These are phyloP conservation scores for Puccinia coronata DNA, from an alignment of 1,284 basidiomycete genomes.

Conservation along the genomic window DNA sequence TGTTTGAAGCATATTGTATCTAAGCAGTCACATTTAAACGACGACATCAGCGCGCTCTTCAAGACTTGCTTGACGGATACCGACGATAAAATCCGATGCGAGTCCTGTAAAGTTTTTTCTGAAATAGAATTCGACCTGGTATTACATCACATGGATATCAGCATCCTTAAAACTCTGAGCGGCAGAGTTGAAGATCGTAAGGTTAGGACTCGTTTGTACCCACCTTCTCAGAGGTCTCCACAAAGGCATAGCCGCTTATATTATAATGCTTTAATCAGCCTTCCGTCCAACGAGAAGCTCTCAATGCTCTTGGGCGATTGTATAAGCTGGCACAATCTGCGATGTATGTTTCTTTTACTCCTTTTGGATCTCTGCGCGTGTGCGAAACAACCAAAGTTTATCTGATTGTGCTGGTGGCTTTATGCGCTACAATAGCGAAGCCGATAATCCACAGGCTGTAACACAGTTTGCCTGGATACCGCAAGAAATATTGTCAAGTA, in stretches of 20 bases:
- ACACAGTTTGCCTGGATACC: conserved; percentile 94
- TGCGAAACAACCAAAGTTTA: not conserved
- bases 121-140: conserved; percentile 87
- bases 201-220: conserved; percentile 61
- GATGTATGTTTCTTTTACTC: conserved; percentile 66
- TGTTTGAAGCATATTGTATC: conserved; percentile 67
- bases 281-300: conserved; percentile 77
- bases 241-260: conserved; percentile 2
- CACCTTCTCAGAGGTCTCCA: not conserved
- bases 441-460: conserved; percentile 71
- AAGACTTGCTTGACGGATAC: conserved; percentile 75
- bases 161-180: conserved; percentile 69
- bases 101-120: conserved; percentile 77
- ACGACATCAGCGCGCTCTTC: conserved; percentile 72
- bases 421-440: conserved; percentile 66
- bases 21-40: conserved; percentile 70
- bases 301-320: conserved; percentile 74
- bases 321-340: conserved; percentile 82
- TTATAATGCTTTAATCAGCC: conserved; percentile 61
- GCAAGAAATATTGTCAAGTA: conserved; percentile 66
- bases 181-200: conserved; percentile 82
- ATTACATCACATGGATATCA: conserved; percentile 73
- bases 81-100: conserved; percentile 86
- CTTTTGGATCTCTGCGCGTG: not conserved
- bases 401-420: not conserved